Conservation (phyloP, 148 eudicot genomes). For the Suaeda aralocaspica region DNA sequence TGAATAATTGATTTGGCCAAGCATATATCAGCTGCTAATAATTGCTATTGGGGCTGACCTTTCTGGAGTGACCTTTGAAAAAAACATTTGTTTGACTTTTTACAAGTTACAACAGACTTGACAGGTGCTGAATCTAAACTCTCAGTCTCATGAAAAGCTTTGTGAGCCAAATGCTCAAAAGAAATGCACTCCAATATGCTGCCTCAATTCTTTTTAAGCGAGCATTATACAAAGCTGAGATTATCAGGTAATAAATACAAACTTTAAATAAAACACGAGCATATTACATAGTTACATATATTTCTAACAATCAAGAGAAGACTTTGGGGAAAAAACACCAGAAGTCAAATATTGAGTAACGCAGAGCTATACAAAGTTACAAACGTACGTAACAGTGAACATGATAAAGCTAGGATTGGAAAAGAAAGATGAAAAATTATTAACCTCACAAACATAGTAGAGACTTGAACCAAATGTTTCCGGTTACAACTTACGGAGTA, state of each 20-base stretch:
- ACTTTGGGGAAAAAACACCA: background rate
- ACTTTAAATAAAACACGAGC: background rate
- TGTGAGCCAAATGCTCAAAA: background rate
- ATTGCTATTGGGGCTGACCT: background rate
- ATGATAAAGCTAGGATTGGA: background rate
- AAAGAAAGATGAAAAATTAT: background rate
- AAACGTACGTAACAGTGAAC: background rate
- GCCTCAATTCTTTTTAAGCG: background rate
- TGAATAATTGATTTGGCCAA: background rate
- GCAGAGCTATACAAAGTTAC: background rate
- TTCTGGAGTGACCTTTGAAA: background rate
- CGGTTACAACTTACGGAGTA: background rate
- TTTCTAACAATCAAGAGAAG: background rate
- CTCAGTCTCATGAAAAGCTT: background rate
- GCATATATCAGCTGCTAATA: background rate
- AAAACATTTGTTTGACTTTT: background rate
- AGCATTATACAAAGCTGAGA: background rate
- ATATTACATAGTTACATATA: background rate
- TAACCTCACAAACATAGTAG: background rate
- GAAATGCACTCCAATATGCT: background rate
- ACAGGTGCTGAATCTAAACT: background rate
- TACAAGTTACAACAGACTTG: background rate
- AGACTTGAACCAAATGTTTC: background rate
- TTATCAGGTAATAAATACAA: background rate
- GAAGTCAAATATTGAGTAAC: background rate